Evolutionary conservation across 495 filamentous ascomycete genomes (phyloP).

Genomic region (Neurospora sp.): DNA sequence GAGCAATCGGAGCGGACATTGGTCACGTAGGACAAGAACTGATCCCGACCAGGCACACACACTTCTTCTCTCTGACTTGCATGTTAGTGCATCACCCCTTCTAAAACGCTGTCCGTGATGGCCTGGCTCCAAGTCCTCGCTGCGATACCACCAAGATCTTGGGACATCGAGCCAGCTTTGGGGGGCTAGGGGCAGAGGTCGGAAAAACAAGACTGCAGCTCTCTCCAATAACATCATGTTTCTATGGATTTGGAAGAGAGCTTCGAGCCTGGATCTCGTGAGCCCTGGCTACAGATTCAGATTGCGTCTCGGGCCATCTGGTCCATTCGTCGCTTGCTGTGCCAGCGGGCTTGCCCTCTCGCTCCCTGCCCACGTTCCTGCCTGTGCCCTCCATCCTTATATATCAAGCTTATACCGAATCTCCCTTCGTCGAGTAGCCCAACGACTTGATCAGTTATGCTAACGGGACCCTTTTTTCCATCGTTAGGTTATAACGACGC

Average conservation of each 20-base stretch:
- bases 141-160: constrained; percentile 3
- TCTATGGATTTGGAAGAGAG: neutral
- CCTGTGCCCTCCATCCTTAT: neutral
- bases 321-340: neutral
- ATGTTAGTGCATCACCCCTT: constrained; percentile 11
- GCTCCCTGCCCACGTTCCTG: neutral
- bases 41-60: constrained; percentile 13
- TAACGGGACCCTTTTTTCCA: constrained; percentile 7
- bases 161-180: neutral
- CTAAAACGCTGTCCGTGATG: neutral
- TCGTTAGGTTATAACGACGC: constrained; percentile 6
- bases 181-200: neutral
- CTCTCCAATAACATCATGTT: neutral
- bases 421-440: neutral
- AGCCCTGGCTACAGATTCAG: neutral
- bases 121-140: constrained; percentile 2
- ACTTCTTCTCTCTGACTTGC: constrained; percentile 8
- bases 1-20: constrained; percentile 14
- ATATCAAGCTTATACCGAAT: neutral
- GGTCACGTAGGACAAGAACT: constrained; percentile 11
- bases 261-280: neutral
- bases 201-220: neutral
- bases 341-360: neutral
- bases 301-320: neutral
- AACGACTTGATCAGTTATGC: constrained; percentile 1